These are phyloP conservation scores for Daldinia decipiens DNA, from an alignment of 495 filamentous ascomycete genomes.

Conservation along the genomic window DNA sequence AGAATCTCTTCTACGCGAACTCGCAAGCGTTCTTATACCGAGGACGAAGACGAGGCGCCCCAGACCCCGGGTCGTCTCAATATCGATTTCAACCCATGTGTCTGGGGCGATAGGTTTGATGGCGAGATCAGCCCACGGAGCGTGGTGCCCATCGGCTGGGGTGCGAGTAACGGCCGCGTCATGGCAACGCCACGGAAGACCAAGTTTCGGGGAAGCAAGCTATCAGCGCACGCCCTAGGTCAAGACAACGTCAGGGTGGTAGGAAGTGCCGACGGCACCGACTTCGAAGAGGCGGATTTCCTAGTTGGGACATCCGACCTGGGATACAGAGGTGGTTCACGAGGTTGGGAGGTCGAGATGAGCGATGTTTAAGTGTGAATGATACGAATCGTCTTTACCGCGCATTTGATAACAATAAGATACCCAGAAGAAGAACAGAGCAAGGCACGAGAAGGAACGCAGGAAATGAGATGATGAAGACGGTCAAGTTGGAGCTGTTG, in stretches of 20 bases:
- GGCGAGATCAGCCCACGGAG: constrained; percentile 54
- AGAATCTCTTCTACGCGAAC: constrained; percentile 22
- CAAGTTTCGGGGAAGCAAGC: not conserved
- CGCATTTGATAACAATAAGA: constrained; percentile 5
- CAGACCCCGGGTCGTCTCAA: constrained; percentile 33
- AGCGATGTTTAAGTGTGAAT: constrained; percentile 35
- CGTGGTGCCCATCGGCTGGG: constrained; percentile 39
- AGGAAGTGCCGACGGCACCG: constrained; percentile 43
- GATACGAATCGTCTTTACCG: not conserved
- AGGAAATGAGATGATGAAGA: not conserved
- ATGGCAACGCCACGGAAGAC: constrained; percentile 54
- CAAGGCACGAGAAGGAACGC: not conserved
- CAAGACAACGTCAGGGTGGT: constrained; percentile 54
- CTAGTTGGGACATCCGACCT: constrained; percentile 49
- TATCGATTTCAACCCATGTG: constrained; percentile 32
- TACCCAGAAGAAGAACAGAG: constrained; percentile 14
- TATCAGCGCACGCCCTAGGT: constrained; percentile 31
- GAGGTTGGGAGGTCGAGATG: constrained; percentile 47
- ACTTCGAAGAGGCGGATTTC: constrained; percentile 66
- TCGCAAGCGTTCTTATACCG: constrained; percentile 55
- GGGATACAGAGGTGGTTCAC: not conserved
- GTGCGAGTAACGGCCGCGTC: constrained; percentile 41
- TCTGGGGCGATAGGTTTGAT: constrained; percentile 38
- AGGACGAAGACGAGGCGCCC: constrained; percentile 44
- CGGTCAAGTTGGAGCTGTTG: constrained; percentile 2